Evolutionary conservation across 2,329 filamentous ascomycete genomes (phyloP), one percentile per base, ranked within the genome.

Genomic region (Stenocarpella maydis): DNA sequence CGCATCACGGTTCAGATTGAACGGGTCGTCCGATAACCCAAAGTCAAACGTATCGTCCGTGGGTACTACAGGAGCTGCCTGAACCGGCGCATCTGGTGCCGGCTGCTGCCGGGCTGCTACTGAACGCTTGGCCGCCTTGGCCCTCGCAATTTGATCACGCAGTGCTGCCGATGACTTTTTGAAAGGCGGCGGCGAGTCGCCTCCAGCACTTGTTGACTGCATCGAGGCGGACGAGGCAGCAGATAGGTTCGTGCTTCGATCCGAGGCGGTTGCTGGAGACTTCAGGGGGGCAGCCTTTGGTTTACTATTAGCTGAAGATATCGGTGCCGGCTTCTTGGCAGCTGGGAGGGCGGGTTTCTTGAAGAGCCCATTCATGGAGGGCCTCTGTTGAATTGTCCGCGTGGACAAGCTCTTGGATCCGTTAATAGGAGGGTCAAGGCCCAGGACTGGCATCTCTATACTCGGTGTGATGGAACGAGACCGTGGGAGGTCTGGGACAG

Each of bases 81-180:
- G 70, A 17, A 74, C 73, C 0, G 76, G 71, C 0, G 72, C 68
- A 7, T 73, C 65, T 24, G 72, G 67, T 2, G 66, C 67, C 2
- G 72, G 54, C 26, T n/a, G 26, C 26, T 43, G n/a, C 34, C 72
- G 68, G 6, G 74, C 70, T 3, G 71, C 75, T 9, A 79, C 73
- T 14, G 87, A 90, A 71, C 89, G 87, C 68, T 89, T 91, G 2
- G 94, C 92, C 2, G 94, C 94, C 77, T 95, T 97, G 0, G 96
- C 95, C 75, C 95, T 95, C 45, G 95, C 94, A 72, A 98, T 98
- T 66, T 96, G 95, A 64, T 98, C 94, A 41, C 96, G 89, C 17
- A 99, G 82, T 0, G 94, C 91, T 19, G 87, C 84, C 0, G 95
- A 98, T 0, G 94, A 94, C 74, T 92, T 96, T 47, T 81, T 78